Base-by-base conservation (phyloP, 2,329 filamentous ascomycete genomes). In the Fusarium anguioides region DNA sequence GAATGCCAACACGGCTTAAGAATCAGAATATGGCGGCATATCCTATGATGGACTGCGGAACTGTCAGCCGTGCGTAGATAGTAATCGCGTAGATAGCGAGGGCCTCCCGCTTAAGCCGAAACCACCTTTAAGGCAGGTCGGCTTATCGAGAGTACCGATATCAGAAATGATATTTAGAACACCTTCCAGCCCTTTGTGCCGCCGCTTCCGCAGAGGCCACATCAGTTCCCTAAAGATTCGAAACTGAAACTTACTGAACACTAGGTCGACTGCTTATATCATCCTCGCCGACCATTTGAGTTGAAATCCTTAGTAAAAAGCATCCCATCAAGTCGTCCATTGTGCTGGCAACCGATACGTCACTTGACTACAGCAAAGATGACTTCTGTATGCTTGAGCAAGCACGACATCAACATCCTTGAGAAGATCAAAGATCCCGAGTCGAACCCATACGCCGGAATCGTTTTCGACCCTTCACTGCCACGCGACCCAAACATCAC, bases 381-480 rank as follows among this genome's bases (percentile, higher is more conserved):
- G 86, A 76, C 84, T 40, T 74, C 77, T 53, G 72, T 80, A 54
- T 75, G 80, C 15, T 80, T 91, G 57, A 89, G 84, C 74, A 80
- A 77, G 42, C 84, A 85, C 65, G 89, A 91, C 74, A 78, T 87
- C 75, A 83, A 87, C 56, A 83, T 91, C 68, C 84, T 91, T 58
- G 83, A 86, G 64, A 90, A 90, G 75, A 90, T 91, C 76, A 87
- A 86, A 71, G 88, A 91, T 62, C 88, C 88, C 2, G 89, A 91
- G 72, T 84, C 84, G 9, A 83, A 89, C 64, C 85, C 88, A 15
- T 80, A 83, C 17, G 78, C 82, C 11, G 79, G 82, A 14, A 77
- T 87, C 51, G 79, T 87, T 55, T 80, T 89, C 57, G 86, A 89
- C 74, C 73, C 81, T 40, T 82, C 80, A 27, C 78, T 84, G 60